Evolutionary conservation across 768 basidiomycete genomes (phyloP).

Genomic region (Pleurotus giganteus): DNA sequence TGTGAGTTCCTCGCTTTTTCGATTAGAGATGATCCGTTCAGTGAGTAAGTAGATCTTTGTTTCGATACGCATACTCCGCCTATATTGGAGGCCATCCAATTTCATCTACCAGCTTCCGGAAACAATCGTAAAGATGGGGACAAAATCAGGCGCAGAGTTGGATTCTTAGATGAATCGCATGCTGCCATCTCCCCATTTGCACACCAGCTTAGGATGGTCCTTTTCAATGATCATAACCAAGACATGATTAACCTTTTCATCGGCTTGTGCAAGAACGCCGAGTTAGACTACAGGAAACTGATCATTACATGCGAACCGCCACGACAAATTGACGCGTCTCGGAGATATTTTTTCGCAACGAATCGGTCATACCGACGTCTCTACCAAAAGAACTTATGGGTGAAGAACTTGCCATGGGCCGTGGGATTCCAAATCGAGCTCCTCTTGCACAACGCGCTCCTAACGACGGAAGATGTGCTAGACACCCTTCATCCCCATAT

Average conservation of each 20-base stretch:
- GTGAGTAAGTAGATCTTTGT: constrained; percentile 49
- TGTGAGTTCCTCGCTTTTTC: constrained; percentile 39
- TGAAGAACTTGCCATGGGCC: constrained; percentile 54
- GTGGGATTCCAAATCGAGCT: constrained; percentile 79
- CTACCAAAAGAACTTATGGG: constrained; percentile 38
- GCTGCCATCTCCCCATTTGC: constrained; percentile 63
- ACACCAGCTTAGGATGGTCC: constrained; percentile 62
- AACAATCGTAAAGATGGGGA: constrained; percentile 33
- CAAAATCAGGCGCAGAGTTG: constrained; percentile 58
- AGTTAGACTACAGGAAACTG: constrained; percentile 30
- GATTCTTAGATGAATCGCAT: constrained; percentile 58
- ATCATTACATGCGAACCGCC: constrained; percentile 30
- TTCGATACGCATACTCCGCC: constrained; percentile 70
- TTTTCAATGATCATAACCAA: constrained; percentile 42
- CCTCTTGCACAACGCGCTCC: constrained; percentile 57
- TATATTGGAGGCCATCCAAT: constrained; percentile 55
- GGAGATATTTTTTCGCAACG: constrained; percentile 48
- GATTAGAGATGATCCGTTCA: constrained; percentile 1
- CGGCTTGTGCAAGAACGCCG: constrained; percentile 50
- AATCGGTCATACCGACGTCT: constrained; percentile 33
- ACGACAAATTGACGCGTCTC: constrained; percentile 45
- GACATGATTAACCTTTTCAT: constrained; percentile 52
- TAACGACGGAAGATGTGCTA: constrained; percentile 58
- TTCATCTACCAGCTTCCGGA: constrained; percentile 50
- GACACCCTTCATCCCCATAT: constrained; percentile 42